Percentiles rank a stretch among this genome's conserved stretches.
phyloP scores from a whole-genome alignment of 257 asterid species.

The Ligustrum vulgare region DNA sequence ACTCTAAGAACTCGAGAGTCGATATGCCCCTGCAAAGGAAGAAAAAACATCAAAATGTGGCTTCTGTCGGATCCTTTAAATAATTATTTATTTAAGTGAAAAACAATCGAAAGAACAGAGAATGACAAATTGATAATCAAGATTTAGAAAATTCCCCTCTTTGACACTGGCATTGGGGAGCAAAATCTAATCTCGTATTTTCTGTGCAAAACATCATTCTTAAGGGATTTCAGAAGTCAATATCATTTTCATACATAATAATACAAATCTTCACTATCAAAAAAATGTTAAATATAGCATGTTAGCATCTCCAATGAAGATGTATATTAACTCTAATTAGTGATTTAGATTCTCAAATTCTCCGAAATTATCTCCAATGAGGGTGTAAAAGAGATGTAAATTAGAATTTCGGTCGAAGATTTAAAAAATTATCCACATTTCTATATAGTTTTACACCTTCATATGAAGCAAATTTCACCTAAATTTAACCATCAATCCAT shows the following conservation, averaged over 20 bases:
- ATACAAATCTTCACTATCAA: not conserved
- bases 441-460: too few relatives aligned
- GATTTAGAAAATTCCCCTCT: not conserved
- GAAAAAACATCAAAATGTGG: constrained; percentile 6
- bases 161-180: not conserved
- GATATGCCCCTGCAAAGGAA: constrained; percentile 45
- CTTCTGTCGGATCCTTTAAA: too few relatives aligned
- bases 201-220: not conserved
- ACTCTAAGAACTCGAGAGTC: constrained; percentile 76
- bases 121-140: not conserved
- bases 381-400: too few relatives aligned
- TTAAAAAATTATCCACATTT: too few relatives aligned
- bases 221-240: not conserved
- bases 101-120: not conserved
- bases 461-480: too few relatives aligned
- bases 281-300: not conserved
- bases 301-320: too few relatives aligned
- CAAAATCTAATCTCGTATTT: not conserved
- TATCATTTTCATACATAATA: not conserved
- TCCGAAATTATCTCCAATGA: too few relatives aligned
- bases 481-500: too few relatives aligned
- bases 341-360: too few relatives aligned
- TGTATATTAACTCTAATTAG: too few relatives aligned
- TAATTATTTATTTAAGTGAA: not conserved
- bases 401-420: too few relatives aligned